phyloP scores from a whole-genome alignment of 352 stramenopile genomes.

The Pythium dissotocum region DNA sequence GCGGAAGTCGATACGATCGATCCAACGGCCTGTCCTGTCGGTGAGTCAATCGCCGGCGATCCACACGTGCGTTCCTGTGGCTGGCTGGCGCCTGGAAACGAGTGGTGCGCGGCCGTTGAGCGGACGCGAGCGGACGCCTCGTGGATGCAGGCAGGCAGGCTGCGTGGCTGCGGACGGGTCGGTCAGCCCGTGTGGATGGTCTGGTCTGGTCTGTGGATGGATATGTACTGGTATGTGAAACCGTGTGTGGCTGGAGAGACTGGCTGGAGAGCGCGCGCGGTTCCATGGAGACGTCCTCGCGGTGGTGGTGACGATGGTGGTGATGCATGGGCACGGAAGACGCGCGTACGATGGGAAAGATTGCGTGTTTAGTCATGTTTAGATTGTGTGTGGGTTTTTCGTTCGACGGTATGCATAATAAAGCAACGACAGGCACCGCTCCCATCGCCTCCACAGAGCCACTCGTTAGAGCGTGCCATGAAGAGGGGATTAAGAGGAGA shows the following conservation, averaged over 20 bases:
- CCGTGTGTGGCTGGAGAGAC: neutral
- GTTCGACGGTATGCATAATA: slow-evolving; percentile 3
- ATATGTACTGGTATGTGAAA: neutral
- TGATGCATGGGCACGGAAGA: neutral
- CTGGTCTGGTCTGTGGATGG: neutral
- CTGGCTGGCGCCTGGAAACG: neutral
- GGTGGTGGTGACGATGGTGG: neutral
- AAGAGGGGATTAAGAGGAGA: neutral
- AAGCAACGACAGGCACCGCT: slow-evolving; percentile 3
- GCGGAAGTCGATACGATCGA: neutral
- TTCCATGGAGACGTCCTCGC: neutral
- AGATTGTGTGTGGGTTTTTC: neutral
- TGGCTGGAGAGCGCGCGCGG: no score
- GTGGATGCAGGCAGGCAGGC: neutral
- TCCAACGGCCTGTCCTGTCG: neutral
- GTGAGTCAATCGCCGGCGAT: neutral
- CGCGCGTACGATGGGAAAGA: slow-evolving; percentile 8
- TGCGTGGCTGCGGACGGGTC: neutral
- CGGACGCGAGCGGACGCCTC: neutral
- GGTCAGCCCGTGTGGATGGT: neutral
- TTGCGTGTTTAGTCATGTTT: slow-evolving; percentile 11
- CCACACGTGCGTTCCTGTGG: slow-evolving; percentile 2
- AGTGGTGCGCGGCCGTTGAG: neutral
- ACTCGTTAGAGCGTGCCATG: neutral
- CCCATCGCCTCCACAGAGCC: neutral